Evolutionary conservation across 108 stramenopile genomes (phyloP), one percentile per base, ranked within the genome.

Genomic region (Discostella pseudostelligera): DNA sequence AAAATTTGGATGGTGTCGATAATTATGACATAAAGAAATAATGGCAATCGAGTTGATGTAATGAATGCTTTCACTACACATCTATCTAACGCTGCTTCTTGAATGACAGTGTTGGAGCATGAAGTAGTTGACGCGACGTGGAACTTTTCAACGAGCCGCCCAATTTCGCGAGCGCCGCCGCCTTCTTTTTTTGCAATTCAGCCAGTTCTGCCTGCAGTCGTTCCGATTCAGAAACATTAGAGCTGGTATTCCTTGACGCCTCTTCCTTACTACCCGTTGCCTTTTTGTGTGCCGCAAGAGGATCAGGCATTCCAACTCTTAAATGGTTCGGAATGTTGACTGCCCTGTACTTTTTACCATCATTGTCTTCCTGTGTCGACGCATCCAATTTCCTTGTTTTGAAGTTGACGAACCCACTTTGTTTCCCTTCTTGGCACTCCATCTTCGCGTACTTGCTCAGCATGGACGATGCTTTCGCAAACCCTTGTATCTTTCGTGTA

Each of bases 281-380:
- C 21, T 72, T 83, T 43, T 70, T 81, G 57, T 64, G 48, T 5
- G 53, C 59, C 17, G 74, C 77, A 9, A 61, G 62, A 35, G 79
- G 76, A 50, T 79, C 78, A 9, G 77, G 76, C 50, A 75, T 51
- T 11, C 61, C 48, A n/a, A 21, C 45, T 54, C 70, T 47, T 28
- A 87, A 69, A 63, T 87, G 87, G n/a, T 67, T 70, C 9, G 87
- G 87, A 22, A 85, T 87, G 17, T 57, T 67, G 35, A 84, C 66
- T 2, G 78, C 53, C 22, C 62, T 51, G 14, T 57, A 43, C 13
- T 37, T 56, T 35, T 76, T 66, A 61, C 35, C 53, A 45, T 56
- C 58, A 8, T 17, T 8, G 17, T 69, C 61, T 4, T 74, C 64
- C 17, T 76, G 63, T 12, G 32, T 45, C n/a, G 62, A 43, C n/a